Conservation (phyloP, 1,284 basidiomycete genomes). For the Apiotrichum veenhuisii region DNA sequence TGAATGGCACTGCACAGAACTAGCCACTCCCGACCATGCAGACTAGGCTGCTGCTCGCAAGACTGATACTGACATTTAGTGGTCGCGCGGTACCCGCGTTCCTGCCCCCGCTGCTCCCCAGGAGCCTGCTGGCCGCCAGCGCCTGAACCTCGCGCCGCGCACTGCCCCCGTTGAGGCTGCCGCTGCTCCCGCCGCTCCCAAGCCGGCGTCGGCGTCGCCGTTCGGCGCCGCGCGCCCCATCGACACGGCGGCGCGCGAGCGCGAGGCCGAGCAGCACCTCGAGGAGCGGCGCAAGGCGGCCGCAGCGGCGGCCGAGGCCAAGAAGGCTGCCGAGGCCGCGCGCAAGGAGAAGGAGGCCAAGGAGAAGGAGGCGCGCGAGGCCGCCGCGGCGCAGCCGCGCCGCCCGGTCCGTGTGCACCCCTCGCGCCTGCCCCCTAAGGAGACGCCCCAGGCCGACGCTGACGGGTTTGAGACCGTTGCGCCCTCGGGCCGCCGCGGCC, state of each 20-base stretch:
- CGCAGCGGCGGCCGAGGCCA: slow-evolving; percentile 21
- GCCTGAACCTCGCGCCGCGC: slow-evolving; percentile 77
- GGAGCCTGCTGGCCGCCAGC: slow-evolving; percentile 69
- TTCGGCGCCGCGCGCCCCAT: slow-evolving; percentile 91
- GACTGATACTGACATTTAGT: slow-evolving; percentile 33
- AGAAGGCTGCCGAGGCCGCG: slow-evolving; percentile 27
- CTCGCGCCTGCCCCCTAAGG: slow-evolving; percentile 19
- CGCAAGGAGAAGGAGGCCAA: slow-evolving; percentile 13
- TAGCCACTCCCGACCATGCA: no score
- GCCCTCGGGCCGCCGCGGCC: not conserved
- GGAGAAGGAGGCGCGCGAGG: slow-evolving; percentile 15
- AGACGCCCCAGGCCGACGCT: slow-evolving; percentile 18
- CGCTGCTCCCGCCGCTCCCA: slow-evolving; percentile 43
- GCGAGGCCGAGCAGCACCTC: slow-evolving; percentile 48
- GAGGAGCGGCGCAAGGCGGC: slow-evolving; percentile 35
- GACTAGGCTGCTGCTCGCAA: no score
- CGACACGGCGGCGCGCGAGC: slow-evolving; percentile 72
- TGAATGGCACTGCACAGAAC: no score
- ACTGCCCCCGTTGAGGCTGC: slow-evolving; percentile 22
- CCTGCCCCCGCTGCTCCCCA: slow-evolving; percentile 73
- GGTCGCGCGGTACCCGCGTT: slow-evolving; percentile 49
- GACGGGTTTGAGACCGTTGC: slow-evolving; percentile 38
- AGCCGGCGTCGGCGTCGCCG: slow-evolving; percentile 57
- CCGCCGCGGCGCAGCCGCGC: not conserved
- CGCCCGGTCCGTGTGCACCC: slow-evolving; percentile 24